These are phyloP conservation scores for Thalassiosira livingstoniorum DNA, from an alignment of 352 stramenopile species.

Conservation along the genomic window DNA sequence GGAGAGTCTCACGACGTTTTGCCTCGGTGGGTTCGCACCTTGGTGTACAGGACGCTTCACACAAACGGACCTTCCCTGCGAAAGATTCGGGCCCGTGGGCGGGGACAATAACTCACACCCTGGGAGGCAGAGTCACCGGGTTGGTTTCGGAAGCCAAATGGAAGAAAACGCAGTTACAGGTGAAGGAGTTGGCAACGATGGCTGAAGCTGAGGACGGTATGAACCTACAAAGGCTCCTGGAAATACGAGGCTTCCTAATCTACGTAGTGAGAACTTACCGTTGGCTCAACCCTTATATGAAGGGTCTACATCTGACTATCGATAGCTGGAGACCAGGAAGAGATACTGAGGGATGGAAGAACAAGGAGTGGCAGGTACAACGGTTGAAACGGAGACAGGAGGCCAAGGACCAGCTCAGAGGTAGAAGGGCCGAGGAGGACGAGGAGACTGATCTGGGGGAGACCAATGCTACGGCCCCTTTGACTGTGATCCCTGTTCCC, in stretches of 20 bases:
- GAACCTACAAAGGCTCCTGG: background rate
- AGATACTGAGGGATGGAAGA: constrained; percentile 51
- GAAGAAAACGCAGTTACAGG: too few relatives aligned
- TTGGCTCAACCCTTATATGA: constrained; percentile 56
- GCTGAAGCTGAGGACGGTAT: background rate
- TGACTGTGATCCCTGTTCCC: background rate
- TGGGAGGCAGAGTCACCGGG: too few relatives aligned
- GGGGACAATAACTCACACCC: background rate
- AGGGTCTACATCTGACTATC: constrained; percentile 65
- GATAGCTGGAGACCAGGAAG: constrained; percentile 52
- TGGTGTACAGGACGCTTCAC: background rate
- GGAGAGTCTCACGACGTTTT: background rate
- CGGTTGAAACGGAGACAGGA: background rate
- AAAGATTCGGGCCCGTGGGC: too few relatives aligned
- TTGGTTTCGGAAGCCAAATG: too few relatives aligned
- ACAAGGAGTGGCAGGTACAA: background rate
- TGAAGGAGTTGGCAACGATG: background rate
- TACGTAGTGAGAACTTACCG: constrained; percentile 55
- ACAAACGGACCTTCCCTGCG: background rate
- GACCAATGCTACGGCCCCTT: background rate
- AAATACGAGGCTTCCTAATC: constrained; percentile 13
- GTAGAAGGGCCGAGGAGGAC: background rate
- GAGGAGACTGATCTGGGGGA: background rate
- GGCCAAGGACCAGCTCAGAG: background rate
- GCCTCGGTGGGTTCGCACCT: background rate